phyloP scores from a whole-genome alignment of 108 stramenopile species.

The Pseudonitzschia multistriata region DNA sequence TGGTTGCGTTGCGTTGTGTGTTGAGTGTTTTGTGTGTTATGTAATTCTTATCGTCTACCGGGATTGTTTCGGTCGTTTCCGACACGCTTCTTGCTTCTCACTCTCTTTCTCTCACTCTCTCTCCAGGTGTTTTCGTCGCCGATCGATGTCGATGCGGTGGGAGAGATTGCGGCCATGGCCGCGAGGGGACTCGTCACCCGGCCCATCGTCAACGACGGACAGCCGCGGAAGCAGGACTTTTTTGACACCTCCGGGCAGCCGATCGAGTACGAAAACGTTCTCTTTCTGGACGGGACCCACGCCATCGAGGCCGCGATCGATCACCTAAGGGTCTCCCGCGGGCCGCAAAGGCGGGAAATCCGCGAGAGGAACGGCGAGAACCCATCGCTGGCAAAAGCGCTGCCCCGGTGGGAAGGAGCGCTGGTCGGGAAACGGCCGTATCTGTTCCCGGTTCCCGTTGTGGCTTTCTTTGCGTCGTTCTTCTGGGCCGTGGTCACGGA shows the following conservation, averaged over 20 bases:
- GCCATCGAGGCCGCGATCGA: conserved; percentile 5
- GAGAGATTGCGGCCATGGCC: conserved; percentile 1
- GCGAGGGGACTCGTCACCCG: conserved; percentile 9
- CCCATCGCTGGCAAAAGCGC: neutral
- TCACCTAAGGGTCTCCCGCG: too few relatives aligned
- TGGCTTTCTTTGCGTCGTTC: neutral
- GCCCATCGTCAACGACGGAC: neutral
- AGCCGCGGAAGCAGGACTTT: conserved; percentile 18
- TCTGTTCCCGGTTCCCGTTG: conserved; percentile 25
- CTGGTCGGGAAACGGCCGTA: conserved; percentile 11
- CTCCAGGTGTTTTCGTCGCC: conserved; percentile 12
- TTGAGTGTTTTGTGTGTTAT: too few relatives aligned
- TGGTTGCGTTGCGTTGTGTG: too few relatives aligned
- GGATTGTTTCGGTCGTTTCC: too few relatives aligned
- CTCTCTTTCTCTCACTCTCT: too few relatives aligned
- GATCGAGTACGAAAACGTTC: conserved; percentile 8
- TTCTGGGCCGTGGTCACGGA: conserved; percentile 19
- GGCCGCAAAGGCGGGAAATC: too few relatives aligned
- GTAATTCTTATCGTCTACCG: too few relatives aligned
- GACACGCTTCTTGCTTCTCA: too few relatives aligned
- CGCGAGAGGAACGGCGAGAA: too few relatives aligned
- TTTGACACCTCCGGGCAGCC: conserved; percentile 15
- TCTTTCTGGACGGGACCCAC: conserved; percentile 23
- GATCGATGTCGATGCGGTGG: conserved; percentile 20
- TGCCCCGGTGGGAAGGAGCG: conserved; percentile 12